Evolutionary conservation across 805 yeast genomes (phyloP).

Genomic region (Lipomyces starkeyi): DNA sequence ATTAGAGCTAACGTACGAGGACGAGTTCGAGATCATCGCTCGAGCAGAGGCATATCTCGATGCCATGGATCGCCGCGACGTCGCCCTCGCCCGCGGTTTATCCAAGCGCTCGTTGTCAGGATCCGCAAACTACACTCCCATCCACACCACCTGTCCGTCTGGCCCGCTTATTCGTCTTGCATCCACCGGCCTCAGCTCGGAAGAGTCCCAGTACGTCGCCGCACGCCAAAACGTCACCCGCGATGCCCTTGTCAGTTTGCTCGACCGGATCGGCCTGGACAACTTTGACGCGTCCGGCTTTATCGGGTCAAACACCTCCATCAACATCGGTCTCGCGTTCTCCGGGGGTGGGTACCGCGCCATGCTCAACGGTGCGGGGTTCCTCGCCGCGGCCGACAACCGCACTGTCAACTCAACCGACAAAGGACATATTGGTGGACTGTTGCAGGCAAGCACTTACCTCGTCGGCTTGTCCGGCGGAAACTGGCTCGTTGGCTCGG

Average conservation of each 20-base stretch:
- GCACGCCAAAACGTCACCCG: slow-evolving; percentile 34
- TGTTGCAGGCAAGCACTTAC: slow-evolving; percentile 61
- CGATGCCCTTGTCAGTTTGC: slow-evolving; percentile 50
- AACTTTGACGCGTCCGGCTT: slow-evolving; percentile 46
- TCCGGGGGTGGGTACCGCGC: slow-evolving; percentile 89
- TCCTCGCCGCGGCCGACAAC: slow-evolving; percentile 56
- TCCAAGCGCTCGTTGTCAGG: background rate
- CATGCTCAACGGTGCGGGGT: slow-evolving; percentile 65
- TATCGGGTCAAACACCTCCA: slow-evolving; percentile 33
- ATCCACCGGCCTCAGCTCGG: slow-evolving; percentile 11
- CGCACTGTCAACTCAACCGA: slow-evolving; percentile 49
- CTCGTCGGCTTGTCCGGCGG: slow-evolving; percentile 76
- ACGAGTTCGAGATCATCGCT: background rate
- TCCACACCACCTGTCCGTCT: slow-evolving; percentile 21
- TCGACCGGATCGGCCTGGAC: slow-evolving; percentile 54
- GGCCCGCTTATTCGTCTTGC: slow-evolving; percentile 30
- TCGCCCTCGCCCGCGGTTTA: background rate
- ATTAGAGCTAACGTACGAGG: background rate
- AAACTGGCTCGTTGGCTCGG: slow-evolving; percentile 67
- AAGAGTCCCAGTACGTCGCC: slow-evolving; percentile 39
- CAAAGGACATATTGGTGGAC: slow-evolving; percentile 54
- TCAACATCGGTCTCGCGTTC: slow-evolving; percentile 55
- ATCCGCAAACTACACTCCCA: slow-evolving; percentile 24
- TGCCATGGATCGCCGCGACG: slow-evolving; percentile 6
- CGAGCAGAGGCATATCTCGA: slow-evolving; percentile 8